Evolutionary conservation across 2,329 filamentous ascomycete species (phyloP).

Genomic region (Pseudovirgaria hyperparasitica): DNA sequence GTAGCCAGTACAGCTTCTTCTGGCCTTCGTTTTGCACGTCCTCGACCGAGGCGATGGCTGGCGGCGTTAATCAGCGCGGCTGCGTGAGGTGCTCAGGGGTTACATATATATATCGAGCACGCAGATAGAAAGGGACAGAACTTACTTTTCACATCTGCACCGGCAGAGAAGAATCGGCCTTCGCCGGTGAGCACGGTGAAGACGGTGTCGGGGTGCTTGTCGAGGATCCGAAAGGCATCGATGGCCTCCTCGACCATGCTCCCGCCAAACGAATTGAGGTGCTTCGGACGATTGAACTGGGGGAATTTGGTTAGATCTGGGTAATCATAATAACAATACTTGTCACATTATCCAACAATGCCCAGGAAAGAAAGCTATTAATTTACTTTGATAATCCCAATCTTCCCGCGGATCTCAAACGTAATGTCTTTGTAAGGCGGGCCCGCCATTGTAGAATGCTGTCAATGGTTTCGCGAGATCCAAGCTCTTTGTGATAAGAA

Average conservation of each 20-base stretch:
- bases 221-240: constrained; percentile 29
- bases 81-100: no score
- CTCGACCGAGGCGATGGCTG: no score
- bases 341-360: not conserved
- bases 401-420: constrained; percentile 29
- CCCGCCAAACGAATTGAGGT: constrained; percentile 36
- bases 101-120: not conserved
- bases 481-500: no score
- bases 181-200: constrained; percentile 40
- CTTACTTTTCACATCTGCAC: constrained; percentile 34
- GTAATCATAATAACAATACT: not conserved
- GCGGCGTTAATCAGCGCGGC: no score
- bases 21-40: constrained; percentile 14
- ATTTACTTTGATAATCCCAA: constrained; percentile 34
- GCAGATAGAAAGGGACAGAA: not conserved
- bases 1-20: constrained; percentile 20
- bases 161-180: constrained; percentile 37
- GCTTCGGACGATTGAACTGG: constrained; percentile 36
- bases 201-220: constrained; percentile 35
- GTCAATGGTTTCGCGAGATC: no score
- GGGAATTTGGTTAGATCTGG: not conserved
- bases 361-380: not conserved
- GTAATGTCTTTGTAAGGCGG: constrained; percentile 29
- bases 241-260: constrained; percentile 32
- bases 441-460: constrained; percentile 14